A percentile compares a stretch with the other conserved stretches of the same genome.
Evolutionary conservation across 2,329 filamentous ascomycete genomes (phyloP).

Genomic region (Alternaria sp.): DNA sequence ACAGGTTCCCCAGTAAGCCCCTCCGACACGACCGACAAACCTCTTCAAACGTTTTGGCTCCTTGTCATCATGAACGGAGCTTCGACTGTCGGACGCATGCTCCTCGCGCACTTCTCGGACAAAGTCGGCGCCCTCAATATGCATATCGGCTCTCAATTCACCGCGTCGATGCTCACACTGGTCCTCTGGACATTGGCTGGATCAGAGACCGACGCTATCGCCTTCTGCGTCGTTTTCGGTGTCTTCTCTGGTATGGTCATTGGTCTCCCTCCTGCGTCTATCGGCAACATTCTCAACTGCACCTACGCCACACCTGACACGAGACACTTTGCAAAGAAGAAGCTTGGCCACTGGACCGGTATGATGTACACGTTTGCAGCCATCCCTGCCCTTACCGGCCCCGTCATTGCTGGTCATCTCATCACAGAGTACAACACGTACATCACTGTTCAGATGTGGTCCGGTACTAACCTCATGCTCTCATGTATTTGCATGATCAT

Average conservation of each 20-base stretch:
- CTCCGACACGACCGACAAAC: slow-evolving; percentile 31
- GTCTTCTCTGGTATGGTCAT: slow-evolving; percentile 60
- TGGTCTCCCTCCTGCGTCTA: slow-evolving; percentile 59
- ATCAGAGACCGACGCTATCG: slow-evolving; percentile 52
- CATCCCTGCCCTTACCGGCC: slow-evolving; percentile 56
- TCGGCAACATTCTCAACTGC: slow-evolving; percentile 56
- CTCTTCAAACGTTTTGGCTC: slow-evolving; percentile 59
- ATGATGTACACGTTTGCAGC: slow-evolving; percentile 62
- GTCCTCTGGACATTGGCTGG: slow-evolving; percentile 55
- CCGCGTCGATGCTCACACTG: slow-evolving; percentile 54
- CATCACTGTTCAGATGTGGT: slow-evolving; percentile 59
- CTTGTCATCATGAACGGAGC: slow-evolving; percentile 60
- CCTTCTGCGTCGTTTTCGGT: slow-evolving; percentile 60
- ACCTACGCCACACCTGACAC: slow-evolving; percentile 44
- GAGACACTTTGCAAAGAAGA: slow-evolving; percentile 41
- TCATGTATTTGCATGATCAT: slow-evolving; percentile 54
- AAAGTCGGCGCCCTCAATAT: slow-evolving; percentile 56
- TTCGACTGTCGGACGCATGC: slow-evolving; percentile 57
- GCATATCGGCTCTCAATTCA: slow-evolving; percentile 53
- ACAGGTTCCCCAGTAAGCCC: slow-evolving; percentile 15
- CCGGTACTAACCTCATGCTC: slow-evolving; percentile 53
- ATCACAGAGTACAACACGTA: slow-evolving; percentile 53
- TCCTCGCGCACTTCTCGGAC: slow-evolving; percentile 57
- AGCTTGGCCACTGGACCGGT: slow-evolving; percentile 61
- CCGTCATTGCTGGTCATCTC: slow-evolving; percentile 58